Evolutionary conservation across 1,284 basidiomycete genomes (phyloP).

Genomic region (Athelia psychrophila): DNA sequence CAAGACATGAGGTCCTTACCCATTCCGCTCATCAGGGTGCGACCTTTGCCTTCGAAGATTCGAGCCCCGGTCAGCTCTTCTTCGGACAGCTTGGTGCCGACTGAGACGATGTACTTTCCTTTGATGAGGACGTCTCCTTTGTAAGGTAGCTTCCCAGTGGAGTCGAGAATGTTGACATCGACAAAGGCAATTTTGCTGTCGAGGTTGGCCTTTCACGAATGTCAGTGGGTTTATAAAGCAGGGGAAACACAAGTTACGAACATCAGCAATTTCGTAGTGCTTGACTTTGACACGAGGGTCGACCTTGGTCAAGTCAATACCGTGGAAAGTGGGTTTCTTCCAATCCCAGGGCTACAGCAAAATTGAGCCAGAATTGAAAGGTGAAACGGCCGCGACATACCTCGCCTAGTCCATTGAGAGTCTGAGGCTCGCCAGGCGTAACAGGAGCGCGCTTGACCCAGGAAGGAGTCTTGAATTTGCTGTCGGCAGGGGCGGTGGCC

Average conservation of each 20-base stretch:
- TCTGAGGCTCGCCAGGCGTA: background rate
- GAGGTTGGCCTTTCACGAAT: background rate
- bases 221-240: background rate
- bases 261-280: background rate
- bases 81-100: constrained; percentile 16
- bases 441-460: background rate
- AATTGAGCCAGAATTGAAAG: background rate
- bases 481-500: background rate
- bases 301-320: background rate
- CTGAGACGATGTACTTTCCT: constrained; percentile 24
- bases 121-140: constrained; percentile 27
- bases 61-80: constrained; percentile 14
- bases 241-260: background rate
- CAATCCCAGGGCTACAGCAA: background rate
- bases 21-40: constrained; percentile 26
- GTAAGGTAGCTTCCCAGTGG: constrained; percentile 25
- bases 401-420: constrained; percentile 4
- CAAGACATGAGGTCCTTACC: too few relatives aligned
- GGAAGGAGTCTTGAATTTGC: constrained; percentile 1
- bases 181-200: constrained; percentile 22
- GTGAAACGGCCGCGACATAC: background rate
- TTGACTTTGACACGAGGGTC: constrained; percentile 4
- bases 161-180: constrained; percentile 30
- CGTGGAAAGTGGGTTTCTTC: background rate
- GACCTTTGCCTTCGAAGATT: constrained; percentile 21